A percentile compares a stretch with the other conserved stretches of the same genome.
Evolutionary conservation across 1,284 basidiomycete species (phyloP).

Genomic region (Heliocybe sulcata): DNA sequence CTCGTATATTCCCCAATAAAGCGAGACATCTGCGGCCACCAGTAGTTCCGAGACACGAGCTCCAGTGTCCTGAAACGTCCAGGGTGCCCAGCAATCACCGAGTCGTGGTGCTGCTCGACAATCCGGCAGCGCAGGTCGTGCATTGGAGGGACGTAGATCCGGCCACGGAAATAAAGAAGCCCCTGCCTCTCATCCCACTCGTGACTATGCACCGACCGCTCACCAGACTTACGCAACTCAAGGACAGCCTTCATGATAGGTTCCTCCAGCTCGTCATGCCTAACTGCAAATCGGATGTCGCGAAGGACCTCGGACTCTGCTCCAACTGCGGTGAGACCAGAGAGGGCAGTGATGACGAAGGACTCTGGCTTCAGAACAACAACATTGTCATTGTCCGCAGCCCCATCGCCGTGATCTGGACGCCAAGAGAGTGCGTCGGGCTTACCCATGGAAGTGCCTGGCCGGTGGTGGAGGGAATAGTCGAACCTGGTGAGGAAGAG

Average conservation of each 20-base stretch:
- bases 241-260: too few species aligned
- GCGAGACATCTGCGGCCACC: slow-evolving; percentile 10
- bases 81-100: slow-evolving; percentile 27
- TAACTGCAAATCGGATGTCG: too few species aligned
- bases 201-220: too few species aligned
- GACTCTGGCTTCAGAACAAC: slow-evolving; percentile 12
- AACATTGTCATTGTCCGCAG: slow-evolving; percentile 21
- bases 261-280: too few species aligned
- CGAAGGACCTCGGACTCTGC: too few species aligned
- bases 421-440: slow-evolving; percentile 33
- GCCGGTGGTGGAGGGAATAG: slow-evolving; percentile 28
- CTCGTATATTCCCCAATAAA: slow-evolving; percentile 7
- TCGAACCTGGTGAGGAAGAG: slow-evolving; percentile 25
- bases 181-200: slow-evolving; percentile 7
- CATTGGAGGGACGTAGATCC: too few species aligned
- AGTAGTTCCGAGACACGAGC: slow-evolving; percentile 5
- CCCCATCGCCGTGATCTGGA: slow-evolving; percentile 23
- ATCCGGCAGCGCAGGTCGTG: too few species aligned
- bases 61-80: slow-evolving; percentile 27
- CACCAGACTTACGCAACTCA: too few species aligned
- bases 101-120: slow-evolving; percentile 25
- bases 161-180: too few species aligned
- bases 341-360: background rate
- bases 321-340: slow-evolving; percentile 16
- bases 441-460: slow-evolving; percentile 23